Conservation (phyloP, 164 flowering plant genomes). For the Tetracentron sinense region DNA sequence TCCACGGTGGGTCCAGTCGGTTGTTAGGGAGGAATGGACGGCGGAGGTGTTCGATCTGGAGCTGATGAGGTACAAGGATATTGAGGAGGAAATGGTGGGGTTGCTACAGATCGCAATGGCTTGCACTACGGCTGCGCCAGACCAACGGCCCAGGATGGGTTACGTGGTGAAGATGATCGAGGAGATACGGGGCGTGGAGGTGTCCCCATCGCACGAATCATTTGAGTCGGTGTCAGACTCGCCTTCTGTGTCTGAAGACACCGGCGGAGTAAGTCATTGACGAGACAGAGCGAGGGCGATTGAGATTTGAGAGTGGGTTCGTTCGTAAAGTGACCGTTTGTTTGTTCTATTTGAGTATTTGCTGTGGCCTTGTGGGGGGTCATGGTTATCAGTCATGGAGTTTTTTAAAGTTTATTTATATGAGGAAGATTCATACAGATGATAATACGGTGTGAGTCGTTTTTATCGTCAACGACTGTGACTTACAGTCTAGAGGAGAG, state of each 20-base stretch:
- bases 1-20: constrained; percentile 89
- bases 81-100: constrained; percentile 92
- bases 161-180: constrained; percentile 72
- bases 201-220: constrained; percentile 54
- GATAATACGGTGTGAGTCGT: too few relatives aligned
- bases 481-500: too few relatives aligned
- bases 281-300: not conserved
- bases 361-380: too few relatives aligned
- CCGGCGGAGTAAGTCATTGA: constrained; percentile 42
- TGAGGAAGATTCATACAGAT: too few relatives aligned
- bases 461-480: too few relatives aligned
- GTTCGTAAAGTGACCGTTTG: not conserved
- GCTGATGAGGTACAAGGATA: constrained; percentile 84
- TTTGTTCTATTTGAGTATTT: too few relatives aligned
- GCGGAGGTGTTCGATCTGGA: constrained; percentile 94
- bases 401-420: too few relatives aligned
- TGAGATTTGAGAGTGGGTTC: not conserved
- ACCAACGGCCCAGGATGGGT: constrained; percentile 70
- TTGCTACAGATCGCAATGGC: constrained; percentile 74
- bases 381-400: too few relatives aligned
- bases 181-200: constrained; percentile 64
- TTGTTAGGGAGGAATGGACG: constrained; percentile 96
- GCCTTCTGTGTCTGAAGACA: constrained; percentile 63
- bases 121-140: constrained; percentile 54
- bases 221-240: constrained; percentile 64